Conservation (phyloP, 1,284 basidiomycete genomes). For the Marasmius sp. region DNA sequence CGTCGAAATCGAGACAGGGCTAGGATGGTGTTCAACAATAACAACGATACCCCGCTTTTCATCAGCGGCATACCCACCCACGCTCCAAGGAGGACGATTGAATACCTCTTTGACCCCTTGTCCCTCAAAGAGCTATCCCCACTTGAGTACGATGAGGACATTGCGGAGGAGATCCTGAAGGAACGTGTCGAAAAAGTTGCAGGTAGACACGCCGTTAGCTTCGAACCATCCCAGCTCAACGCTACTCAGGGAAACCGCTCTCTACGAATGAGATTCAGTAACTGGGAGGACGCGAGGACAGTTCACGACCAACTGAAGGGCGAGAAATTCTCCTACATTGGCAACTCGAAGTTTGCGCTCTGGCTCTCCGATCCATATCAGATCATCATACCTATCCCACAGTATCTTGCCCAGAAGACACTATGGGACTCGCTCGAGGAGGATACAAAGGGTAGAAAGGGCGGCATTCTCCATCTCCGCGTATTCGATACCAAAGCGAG, state of each 20-base stretch:
- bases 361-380: slow-evolving; percentile 47
- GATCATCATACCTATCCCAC: slow-evolving; percentile 42
- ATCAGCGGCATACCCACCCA: slow-evolving; percentile 30
- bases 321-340: slow-evolving; percentile 24
- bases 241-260: slow-evolving; percentile 25
- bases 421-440: slow-evolving; percentile 45
- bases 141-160: slow-evolving; percentile 14
- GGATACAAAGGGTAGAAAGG: not conserved
- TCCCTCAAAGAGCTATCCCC: slow-evolving; percentile 11
- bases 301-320: slow-evolving; percentile 33
- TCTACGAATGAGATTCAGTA: slow-evolving; percentile 40
- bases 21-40: slow-evolving; percentile 23
- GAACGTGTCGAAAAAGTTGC: slow-evolving; percentile 1
- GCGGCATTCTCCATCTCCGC: not conserved
- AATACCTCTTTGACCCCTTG: slow-evolving; percentile 14
- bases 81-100: slow-evolving; percentile 17
- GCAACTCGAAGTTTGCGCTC: slow-evolving; percentile 30
- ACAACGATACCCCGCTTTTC: slow-evolving; percentile 31
- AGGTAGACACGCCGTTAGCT: not conserved
- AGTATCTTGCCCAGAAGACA: slow-evolving; percentile 49
- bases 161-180: not conserved
- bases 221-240: slow-evolving; percentile 4
- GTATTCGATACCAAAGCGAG: not conserved
- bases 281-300: slow-evolving; percentile 45
- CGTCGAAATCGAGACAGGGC: slow-evolving; percentile 15